A percentile compares a stretch with the other conserved stretches of the same genome.
phyloP scores from a whole-genome alignment of 768 basidiomycete species.

The Suillus brevipes region DNA sequence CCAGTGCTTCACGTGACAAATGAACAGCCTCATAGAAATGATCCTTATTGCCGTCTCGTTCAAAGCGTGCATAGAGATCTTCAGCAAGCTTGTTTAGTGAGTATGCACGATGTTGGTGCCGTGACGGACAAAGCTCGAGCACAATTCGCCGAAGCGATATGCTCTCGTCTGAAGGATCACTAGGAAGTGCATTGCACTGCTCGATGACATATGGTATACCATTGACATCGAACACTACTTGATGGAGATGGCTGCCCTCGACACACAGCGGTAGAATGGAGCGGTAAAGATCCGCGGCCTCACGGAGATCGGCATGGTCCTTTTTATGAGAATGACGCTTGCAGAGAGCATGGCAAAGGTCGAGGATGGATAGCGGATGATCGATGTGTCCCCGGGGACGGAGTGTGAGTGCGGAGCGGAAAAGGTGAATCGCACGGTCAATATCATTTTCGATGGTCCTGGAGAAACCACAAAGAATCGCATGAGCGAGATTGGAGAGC shows the following conservation, averaged over 20 bases:
- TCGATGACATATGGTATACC: neutral
- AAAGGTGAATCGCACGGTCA: neutral
- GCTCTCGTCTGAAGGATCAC: neutral
- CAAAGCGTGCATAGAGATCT: neutral
- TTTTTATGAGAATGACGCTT: neutral
- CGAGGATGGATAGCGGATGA: neutral
- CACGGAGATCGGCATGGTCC: neutral
- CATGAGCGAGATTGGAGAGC: slow-evolving; percentile 5
- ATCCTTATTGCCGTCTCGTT: neutral
- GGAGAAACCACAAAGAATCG: neutral
- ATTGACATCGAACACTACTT: neutral
- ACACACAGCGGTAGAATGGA: neutral
- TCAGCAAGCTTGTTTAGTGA: neutral
- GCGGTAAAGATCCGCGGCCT: neutral
- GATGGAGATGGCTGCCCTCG: neutral
- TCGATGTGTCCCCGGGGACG: neutral
- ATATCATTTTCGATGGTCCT: neutral
- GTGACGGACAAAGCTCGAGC: neutral
- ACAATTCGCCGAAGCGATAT: neutral
- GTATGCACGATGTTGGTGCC: too few relatives aligned
- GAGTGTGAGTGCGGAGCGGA: neutral
- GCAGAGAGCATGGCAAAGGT: neutral
- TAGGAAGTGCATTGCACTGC: neutral
- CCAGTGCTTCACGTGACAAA: neutral
- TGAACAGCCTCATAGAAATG: neutral